Conservation (phyloP, 2,329 filamentous ascomycete species). For the Fusarium heterosporum region DNA sequence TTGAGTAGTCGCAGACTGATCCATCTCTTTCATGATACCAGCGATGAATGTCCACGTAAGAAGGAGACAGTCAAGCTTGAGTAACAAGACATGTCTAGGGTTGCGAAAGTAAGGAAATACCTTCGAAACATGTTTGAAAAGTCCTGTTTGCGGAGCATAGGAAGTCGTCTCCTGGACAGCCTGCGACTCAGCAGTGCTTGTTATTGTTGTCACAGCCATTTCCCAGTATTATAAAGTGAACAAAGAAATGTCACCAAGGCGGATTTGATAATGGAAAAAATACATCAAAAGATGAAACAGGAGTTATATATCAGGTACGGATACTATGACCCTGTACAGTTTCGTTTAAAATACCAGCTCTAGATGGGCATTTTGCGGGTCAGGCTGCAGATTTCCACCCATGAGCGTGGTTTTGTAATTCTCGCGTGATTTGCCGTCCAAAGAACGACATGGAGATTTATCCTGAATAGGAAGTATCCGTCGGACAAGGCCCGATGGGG, state of each 20-base stretch:
- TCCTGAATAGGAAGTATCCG: constrained; percentile 26
- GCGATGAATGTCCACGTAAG: constrained; percentile 54
- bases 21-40: constrained; percentile 54
- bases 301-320: constrained; percentile 32
- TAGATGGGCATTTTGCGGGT: constrained; percentile 34
- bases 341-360: constrained; percentile 11
- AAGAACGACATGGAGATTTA: constrained; percentile 39
- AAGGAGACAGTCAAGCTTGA: constrained; percentile 53
- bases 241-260: not conserved
- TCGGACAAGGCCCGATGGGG: constrained; percentile 31
- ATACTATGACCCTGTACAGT: constrained; percentile 10
- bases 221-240: not conserved
- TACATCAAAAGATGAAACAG: constrained; percentile 8
- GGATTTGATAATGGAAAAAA: not conserved
- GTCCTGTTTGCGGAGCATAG: constrained; percentile 26
- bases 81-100: constrained; percentile 50
- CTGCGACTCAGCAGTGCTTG: not conserved
- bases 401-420: constrained; percentile 15
- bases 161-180: not conserved
- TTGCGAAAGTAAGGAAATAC: constrained; percentile 46
- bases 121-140: constrained; percentile 39
- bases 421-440: constrained; percentile 41
- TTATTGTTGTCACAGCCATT: constrained; percentile 12
- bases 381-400: constrained; percentile 8
- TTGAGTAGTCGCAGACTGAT: constrained; percentile 53